phyloP scores from a whole-genome alignment of 176 grass and related monocot genomes.

The Raddia guianensis region DNA sequence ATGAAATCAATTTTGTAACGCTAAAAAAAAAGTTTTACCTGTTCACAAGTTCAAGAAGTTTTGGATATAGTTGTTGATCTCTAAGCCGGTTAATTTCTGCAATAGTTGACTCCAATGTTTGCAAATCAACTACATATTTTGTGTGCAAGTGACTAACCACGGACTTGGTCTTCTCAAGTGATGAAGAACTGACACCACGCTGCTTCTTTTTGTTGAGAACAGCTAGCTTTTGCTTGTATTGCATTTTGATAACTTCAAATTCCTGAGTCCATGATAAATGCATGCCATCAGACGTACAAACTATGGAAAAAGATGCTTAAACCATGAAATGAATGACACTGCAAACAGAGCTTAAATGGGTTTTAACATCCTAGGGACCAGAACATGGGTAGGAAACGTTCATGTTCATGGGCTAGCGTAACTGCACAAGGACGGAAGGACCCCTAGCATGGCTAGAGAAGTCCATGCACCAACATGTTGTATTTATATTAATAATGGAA shows the following conservation, averaged over 20 bases:
- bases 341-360: neutral
- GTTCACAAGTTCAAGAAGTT: conserved; percentile 75
- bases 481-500: neutral
- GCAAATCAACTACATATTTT: conserved; percentile 74
- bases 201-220: conserved; percentile 78
- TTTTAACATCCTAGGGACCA: conserved; percentile 15
- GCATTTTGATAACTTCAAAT: conserved; percentile 79
- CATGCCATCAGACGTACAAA: conserved; percentile 3
- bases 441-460: conserved; percentile 19
- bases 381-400: neutral
- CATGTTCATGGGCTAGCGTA: neutral
- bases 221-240: conserved; percentile 75
- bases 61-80: conserved; percentile 81
- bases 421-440: neutral
- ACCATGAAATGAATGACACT: conserved; percentile 5
- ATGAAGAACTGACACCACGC: conserved; percentile 55
- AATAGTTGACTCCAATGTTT: conserved; percentile 85
- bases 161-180: conserved; percentile 70
- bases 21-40: conserved; percentile 54
- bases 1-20: conserved; percentile 33
- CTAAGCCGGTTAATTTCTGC: conserved; percentile 83
- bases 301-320: neutral
- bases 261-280: conserved; percentile 51
- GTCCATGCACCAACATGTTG: conserved; percentile 3
- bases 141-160: conserved; percentile 81